Base-by-base conservation (phyloP, 805 yeast genomes). In the Suhomyces tanzawaensis region DNA sequence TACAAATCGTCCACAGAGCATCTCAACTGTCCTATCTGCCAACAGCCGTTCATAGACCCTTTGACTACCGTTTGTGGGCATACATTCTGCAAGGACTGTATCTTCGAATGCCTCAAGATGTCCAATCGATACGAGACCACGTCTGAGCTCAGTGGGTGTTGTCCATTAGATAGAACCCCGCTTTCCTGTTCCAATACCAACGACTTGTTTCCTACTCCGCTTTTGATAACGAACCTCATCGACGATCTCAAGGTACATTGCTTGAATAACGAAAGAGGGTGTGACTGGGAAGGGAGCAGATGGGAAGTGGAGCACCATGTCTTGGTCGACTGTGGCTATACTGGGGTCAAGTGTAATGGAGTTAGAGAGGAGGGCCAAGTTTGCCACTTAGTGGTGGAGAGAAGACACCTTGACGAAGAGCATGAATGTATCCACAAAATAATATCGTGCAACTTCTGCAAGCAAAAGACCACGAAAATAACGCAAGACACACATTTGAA, bases 161-260 rank as follows among this genome's bases (percentile, higher is more conserved):
- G 88, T 55, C 88, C 88, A 0, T 60, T 81, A 21, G 87, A 82
- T 57, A 59, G 87, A 35, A 74, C 75, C 3, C 66, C 71, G 3
- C 47, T 82, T 29, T 58, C 64, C 37, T 41, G 56, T 3, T 52
- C 51, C 17, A 55, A 61, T 39, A 33, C 45, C 3, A 54, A 62
- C 31, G 70, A 64, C 37, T 48, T 64, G 34, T 64, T 64, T 29
- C 76, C 79, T 3, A 74, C 85, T 2, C 85, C 87, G 0, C 69
- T 78, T 16, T 58, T 82, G 6, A 61, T 82, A 3, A 56, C 73
- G n/a, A 78, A 79, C 46, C 68, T 82, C 48, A 66, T 80, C 1
- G 84, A 81, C 51, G 85, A 81, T 29, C 63, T 81, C 32, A 59
- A 65, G 32, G 85, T 82, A 2, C 56, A 55, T 34, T 82, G 89